Percentiles rank a stretch among this genome's conserved stretches.
These are phyloP conservation scores for Ogataea thermomethanolica DNA, from an alignment of 805 yeast genomes.

Conservation along the genomic window DNA sequence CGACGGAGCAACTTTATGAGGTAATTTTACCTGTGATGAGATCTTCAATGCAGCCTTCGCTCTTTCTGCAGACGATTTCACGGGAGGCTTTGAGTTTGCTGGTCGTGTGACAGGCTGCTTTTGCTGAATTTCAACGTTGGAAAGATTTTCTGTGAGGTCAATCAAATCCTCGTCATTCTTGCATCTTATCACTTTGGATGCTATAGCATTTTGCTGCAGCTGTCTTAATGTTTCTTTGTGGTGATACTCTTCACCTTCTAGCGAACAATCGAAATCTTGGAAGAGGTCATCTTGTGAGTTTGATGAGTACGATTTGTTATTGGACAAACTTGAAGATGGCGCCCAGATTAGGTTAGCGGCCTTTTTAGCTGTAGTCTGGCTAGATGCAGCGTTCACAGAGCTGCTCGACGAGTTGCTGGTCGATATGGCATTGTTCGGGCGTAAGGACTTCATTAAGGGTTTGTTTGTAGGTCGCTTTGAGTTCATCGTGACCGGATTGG, in stretches of 20 bases:
- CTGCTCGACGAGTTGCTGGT: constrained; percentile 3
- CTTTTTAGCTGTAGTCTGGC: constrained; percentile 28
- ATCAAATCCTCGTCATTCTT: constrained; percentile 17
- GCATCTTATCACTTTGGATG: constrained; percentile 19
- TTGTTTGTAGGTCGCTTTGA: constrained; percentile 20
- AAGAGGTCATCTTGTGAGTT: constrained; percentile 22
- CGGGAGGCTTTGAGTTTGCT: constrained; percentile 8
- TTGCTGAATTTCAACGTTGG: constrained; percentile 15
- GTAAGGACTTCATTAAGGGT: constrained; percentile 23
- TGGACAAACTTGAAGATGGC: constrained; percentile 31
- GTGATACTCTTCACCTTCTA: constrained; percentile 21
- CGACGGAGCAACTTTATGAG: constrained; percentile 17
- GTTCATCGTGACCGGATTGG: constrained; percentile 30
- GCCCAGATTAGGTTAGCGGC: constrained; percentile 39
- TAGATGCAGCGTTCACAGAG: constrained; percentile 2
- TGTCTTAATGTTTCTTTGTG: constrained; percentile 28
- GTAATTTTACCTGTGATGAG: constrained; percentile 32
- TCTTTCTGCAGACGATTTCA: constrained; percentile 28
- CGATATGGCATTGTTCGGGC: constrained; percentile 13
- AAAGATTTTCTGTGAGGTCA: constrained; percentile 13
- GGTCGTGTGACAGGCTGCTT: constrained; percentile 2
- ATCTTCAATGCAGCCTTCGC: constrained; percentile 32
- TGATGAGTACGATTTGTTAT: constrained; percentile 26
- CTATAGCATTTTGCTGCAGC: constrained; percentile 25
- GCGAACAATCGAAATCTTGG: constrained; percentile 27